Evolutionary conservation across 2,329 filamentous ascomycete genomes (phyloP), one percentile per base, ranked within the genome.

Genomic region (Stachybotrys elegans): DNA sequence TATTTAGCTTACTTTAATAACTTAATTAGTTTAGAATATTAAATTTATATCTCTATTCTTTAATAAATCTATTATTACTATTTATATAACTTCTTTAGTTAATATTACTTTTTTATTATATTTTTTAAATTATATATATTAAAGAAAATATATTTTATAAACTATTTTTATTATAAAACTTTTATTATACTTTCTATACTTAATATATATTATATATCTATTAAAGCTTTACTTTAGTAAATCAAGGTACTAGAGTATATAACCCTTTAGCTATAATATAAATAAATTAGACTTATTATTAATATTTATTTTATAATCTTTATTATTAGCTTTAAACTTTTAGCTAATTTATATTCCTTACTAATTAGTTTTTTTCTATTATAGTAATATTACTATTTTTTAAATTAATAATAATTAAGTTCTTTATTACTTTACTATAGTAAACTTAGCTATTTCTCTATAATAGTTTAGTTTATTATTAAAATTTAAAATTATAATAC

Each of bases 181-280:
- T 31, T 29, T 34, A 32, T 42, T 22, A 23, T 12, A 25, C 17
- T 29, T 16, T 40, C 22, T 11, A 40, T 32, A 23, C 19, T 29
- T 25, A 25, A 19, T 22, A 34, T 41, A 40, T 32, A 39, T 42
- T 39, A 40, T 45, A 27, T 43, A 40, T 32, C 36, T 29, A 36
- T 27, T n/a, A 34, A 40, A 22, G n/a, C 22, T 43, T 14, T 32
- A 38, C n/a, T 47, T 38, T 43, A 40, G 19, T 34, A 47, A 35
- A 32, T 21, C 22, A 25, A 44, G 40, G 35, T 16, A 32, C 17
- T 34, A 40, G 21, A 40, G 19, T 40, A 40, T 6, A 40, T 42
- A 40, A 40, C 23, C 13, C 16, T 27, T 16, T 29, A 35, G 14
- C 17, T 45, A 11, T 16, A 39, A 13, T 42, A 35, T 34, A 40